Evolutionary conservation across 2,329 filamentous ascomycete species (phyloP).

Genomic region (Diaporthe ampelina): DNA sequence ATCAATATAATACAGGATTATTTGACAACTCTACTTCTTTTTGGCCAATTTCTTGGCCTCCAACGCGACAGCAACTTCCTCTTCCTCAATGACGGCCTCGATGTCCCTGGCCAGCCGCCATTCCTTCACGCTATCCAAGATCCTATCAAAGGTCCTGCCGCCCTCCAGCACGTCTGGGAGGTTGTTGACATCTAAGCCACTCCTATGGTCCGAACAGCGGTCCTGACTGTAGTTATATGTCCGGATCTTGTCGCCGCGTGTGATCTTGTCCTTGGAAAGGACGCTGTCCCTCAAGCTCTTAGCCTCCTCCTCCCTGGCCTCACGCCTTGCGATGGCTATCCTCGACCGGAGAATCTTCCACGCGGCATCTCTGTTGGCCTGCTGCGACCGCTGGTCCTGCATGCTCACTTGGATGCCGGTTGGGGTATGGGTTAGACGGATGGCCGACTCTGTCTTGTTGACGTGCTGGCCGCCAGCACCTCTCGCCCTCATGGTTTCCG

Average conservation of each 20-base stretch:
- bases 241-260: slow-evolving; percentile 91
- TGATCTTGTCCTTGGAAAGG: slow-evolving; percentile 84
- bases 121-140: slow-evolving; percentile 83
- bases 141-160: slow-evolving; percentile 75
- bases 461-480: slow-evolving; percentile 98
- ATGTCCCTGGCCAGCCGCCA: slow-evolving; percentile 86
- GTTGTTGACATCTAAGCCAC: slow-evolving; percentile 83
- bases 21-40: slow-evolving; percentile 41
- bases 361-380: slow-evolving; percentile 87
- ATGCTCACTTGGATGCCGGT: slow-evolving; percentile 90
- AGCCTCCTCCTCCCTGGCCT: slow-evolving; percentile 87
- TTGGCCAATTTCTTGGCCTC: slow-evolving; percentile 42
- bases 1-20: slow-evolving; percentile 2
- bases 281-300: slow-evolving; percentile 81
- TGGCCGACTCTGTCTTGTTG: slow-evolving; percentile 97
- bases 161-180: slow-evolving; percentile 85
- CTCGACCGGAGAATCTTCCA: slow-evolving; percentile 88
- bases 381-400: slow-evolving; percentile 93
- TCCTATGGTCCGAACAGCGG: slow-evolving; percentile 90
- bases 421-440: slow-evolving; percentile 90
- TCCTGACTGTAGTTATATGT: slow-evolving; percentile 87
- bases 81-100: slow-evolving; percentile 75
- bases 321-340: slow-evolving; percentile 83
- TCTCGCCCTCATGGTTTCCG: slow-evolving; percentile 91
- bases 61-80: slow-evolving; percentile 62